Conservation (phyloP, 192 early-diverging fungal species). For the Rhizophagus sp. region DNA sequence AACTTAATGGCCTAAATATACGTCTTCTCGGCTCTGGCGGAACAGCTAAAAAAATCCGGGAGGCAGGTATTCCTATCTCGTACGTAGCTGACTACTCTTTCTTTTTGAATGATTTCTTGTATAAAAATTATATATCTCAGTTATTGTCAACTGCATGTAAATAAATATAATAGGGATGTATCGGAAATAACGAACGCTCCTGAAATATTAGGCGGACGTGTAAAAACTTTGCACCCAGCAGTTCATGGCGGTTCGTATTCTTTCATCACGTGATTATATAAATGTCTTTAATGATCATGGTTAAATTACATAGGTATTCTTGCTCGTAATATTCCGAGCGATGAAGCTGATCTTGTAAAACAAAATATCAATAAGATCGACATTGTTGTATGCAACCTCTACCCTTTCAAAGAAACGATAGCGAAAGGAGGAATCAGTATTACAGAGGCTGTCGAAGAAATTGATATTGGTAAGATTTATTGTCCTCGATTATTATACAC, state of each 20-base stretch:
- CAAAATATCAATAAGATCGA: conserved; percentile 93
- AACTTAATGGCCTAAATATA: conserved; percentile 73
- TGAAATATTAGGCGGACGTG: conserved; percentile 98
- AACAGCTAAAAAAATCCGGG: conserved; percentile 87
- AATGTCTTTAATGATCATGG: background rate
- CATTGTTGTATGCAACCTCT: conserved; percentile 96
- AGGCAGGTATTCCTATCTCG: conserved; percentile 86
- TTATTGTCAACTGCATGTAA: background rate
- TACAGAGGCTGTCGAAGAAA: conserved; percentile 94
- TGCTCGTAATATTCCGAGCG: conserved; percentile 81
- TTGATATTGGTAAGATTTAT: conserved; percentile 82
- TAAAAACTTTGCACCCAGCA: conserved; percentile 98
- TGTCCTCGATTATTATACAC: background rate
- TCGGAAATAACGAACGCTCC: conserved; percentile 97
- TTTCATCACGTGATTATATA: background rate
- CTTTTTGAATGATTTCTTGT: background rate
- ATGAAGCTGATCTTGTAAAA: conserved; percentile 83
- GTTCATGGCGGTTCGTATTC: conserved; percentile 83
- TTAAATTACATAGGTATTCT: conserved; percentile 64
- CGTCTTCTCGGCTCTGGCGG: conserved; percentile 93
- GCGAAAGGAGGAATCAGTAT: conserved; percentile 88
- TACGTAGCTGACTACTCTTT: conserved; percentile 36
- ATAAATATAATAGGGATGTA: conserved; percentile 69
- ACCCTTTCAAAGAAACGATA: conserved; percentile 96
- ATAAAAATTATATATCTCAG: background rate